Base-by-base conservation (phyloP, 75 land plant genomes). In the Selaginella moellendorffii region DNA sequence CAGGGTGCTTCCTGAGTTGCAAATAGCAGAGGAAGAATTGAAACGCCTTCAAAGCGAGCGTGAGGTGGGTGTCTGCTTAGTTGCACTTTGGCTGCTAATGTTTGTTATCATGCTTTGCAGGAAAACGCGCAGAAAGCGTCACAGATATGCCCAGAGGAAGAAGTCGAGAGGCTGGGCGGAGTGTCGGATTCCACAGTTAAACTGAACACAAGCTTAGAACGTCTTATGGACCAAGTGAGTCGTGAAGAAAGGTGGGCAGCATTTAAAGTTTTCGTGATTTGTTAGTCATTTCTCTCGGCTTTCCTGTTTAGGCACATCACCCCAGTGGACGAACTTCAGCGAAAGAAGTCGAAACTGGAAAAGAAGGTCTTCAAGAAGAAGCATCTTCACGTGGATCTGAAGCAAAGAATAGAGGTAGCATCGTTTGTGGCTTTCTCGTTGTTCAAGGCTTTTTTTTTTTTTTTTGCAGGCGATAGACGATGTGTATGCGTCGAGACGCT, bases 121-220 rank as follows among this genome's bases (percentile, higher is more conserved):
- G 31, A 62, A 30, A 70, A 27, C 5, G 30, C 30, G 5, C 68
- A 12, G 10, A 85, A 85, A 67, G 98, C 96, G 58, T 82, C 90
- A 22, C 68, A 81, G 52, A 79, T 88, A 21, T 85, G 87, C 72
- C 71, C 83, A 62, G 83, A 86, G 67, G 76, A 75, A 77, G 95
- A 93, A 53, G 51, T 93, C 70, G 84, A 80, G 71, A 70, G 71
- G 60, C 60, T 85, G 31, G 85, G 83, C 26, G 90, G 76, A 21
- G 53, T 70, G 52, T 28, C 64, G 46, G 75, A 71, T 12, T 60
- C 60, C 61, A 74, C 79, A 2, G 81, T 88, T 53, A 72, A 88
- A 69, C 68, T 85, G 8, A 83, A 78, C 53, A 76, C 65, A 10
- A 63, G 74, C 61, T 36, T 89, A 24, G 72, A 36, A 9, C 77